These are phyloP conservation scores for Mucor lusitanicus DNA, from an alignment of 371 early-diverging fungal species.

Conservation along the genomic window DNA sequence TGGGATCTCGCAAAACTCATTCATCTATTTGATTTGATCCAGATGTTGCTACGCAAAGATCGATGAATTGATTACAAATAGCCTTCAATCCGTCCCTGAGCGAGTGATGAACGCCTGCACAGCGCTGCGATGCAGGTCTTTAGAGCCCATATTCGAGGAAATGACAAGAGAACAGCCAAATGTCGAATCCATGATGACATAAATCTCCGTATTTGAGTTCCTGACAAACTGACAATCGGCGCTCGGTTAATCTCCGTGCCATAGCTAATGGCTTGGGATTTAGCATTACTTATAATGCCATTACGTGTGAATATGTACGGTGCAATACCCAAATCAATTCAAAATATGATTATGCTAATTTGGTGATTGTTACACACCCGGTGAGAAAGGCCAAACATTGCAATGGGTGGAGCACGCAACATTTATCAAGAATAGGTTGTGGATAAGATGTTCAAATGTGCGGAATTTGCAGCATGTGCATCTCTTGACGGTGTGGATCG, in stretches of 20 bases:
- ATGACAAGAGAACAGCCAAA: too few relatives aligned
- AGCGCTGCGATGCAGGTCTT: not conserved
- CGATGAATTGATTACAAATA: not conserved
- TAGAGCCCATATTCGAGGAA: not conserved
- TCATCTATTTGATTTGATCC: not conserved
- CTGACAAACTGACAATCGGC: not conserved
- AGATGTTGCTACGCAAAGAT: not conserved
- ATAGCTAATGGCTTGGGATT: not conserved
- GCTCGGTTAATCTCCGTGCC: not conserved
- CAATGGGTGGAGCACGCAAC: too few relatives aligned
- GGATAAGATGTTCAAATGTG: too few relatives aligned
- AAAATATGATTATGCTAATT: not conserved
- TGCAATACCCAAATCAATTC: not conserved
- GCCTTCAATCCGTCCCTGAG: not conserved
- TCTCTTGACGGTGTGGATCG: too few relatives aligned
- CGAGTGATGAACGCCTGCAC: not conserved
- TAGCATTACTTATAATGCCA: not conserved
- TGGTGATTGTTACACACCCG: not conserved
- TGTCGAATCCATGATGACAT: not conserved
- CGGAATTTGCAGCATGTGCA: too few relatives aligned
- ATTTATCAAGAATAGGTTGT: too few relatives aligned
- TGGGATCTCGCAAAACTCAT: not conserved
- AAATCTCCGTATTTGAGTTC: not conserved
- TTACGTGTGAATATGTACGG: not conserved
- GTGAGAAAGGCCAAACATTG: not conserved